Evolutionary conservation across 441 rosid species (phyloP).

Genomic region (Erodium trifolium): DNA sequence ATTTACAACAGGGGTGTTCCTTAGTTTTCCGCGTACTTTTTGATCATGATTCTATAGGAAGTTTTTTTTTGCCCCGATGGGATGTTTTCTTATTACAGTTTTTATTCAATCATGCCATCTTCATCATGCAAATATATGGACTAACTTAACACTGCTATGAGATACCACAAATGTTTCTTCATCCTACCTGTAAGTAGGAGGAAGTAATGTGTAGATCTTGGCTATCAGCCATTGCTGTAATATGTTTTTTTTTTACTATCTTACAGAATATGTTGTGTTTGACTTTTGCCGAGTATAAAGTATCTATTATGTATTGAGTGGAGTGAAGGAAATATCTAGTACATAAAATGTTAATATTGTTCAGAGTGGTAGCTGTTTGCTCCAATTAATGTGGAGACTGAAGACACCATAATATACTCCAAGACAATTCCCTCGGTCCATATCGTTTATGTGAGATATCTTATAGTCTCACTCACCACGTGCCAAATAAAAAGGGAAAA

Average conservation of each 20-base stretch:
- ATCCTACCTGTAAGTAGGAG: not conserved
- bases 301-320: not conserved
- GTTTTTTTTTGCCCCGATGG: not conserved
- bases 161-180: not conserved
- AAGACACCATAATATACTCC: not conserved
- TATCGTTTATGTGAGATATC: not conserved
- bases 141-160: not conserved
- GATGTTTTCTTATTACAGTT: not conserved
- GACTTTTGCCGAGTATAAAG: not conserved
- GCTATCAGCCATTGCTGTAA: not conserved
- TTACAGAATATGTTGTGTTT: not conserved
- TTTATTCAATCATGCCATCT: not conserved
- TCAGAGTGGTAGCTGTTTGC: not conserved
- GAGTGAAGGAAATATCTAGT: not conserved
- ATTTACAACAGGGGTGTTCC: not conserved
- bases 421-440: not conserved
- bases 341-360: not conserved
- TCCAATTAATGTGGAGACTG: not conserved
- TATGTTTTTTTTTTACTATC: not conserved
- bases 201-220: no score
- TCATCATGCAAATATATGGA: not conserved
- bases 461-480: no score
- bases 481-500: no score
- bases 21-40: not conserved
- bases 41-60: not conserved